Conservation (phyloP, 306 rosid genomes). For the Prunus padus region DNA sequence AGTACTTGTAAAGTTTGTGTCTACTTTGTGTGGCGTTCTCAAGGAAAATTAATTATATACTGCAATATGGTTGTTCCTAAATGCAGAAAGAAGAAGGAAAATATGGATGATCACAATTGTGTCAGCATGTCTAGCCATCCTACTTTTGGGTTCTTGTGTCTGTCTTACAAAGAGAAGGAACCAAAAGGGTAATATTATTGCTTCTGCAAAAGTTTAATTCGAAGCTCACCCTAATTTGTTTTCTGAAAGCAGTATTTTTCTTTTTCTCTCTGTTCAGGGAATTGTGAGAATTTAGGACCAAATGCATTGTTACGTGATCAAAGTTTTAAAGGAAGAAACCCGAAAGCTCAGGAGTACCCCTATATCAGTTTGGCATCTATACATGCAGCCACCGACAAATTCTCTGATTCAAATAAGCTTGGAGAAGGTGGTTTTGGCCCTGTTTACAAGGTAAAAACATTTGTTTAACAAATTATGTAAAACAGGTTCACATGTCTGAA, state of each 20-base stretch:
- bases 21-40: not conserved
- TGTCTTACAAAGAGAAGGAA: constrained; percentile 20
- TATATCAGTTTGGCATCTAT: constrained; percentile 45
- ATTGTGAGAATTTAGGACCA: constrained; percentile 10
- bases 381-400: constrained; percentile 50
- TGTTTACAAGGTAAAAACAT: constrained; percentile 54
- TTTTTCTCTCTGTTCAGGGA: constrained; percentile 30
- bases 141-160: constrained; percentile 25
- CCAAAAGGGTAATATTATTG: constrained; percentile 18
- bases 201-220: not conserved
- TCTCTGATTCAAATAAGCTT: constrained; percentile 53
- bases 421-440: constrained; percentile 86
- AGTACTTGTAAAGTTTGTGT: constrained; percentile 5
- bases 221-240: not conserved
- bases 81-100: constrained; percentile 41
- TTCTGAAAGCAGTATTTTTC: not conserved
- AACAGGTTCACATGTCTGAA: not conserved
- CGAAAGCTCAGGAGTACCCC: constrained; percentile 32
- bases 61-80: constrained; percentile 6
- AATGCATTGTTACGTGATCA: not conserved
- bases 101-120: constrained; percentile 24
- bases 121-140: constrained; percentile 27
- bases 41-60: not conserved
- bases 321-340: constrained; percentile 8
- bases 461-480: not conserved